A percentile compares a stretch with the other conserved stretches of the same genome.
Conservation (phyloP, 106 monocot genomes). For the Allium cepa region DNA sequence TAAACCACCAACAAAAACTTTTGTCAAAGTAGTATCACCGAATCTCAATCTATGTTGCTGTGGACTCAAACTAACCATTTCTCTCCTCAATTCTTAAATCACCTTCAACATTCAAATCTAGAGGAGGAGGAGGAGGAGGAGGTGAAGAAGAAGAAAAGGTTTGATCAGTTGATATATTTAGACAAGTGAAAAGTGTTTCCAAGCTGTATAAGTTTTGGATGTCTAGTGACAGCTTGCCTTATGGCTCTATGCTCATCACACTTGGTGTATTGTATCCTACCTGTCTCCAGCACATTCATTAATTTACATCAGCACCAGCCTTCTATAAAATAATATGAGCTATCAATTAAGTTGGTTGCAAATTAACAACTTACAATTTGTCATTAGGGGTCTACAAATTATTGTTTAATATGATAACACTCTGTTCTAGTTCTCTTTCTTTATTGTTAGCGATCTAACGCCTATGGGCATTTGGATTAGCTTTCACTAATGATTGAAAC, state of each 20-base stretch:
- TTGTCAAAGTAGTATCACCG: constrained; percentile 83
- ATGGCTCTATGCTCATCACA: not conserved
- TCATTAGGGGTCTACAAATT: too few species aligned
- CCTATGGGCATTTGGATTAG: too few species aligned
- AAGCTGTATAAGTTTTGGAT: not conserved
- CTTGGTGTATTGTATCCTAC: not conserved
- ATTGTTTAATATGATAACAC: too few species aligned
- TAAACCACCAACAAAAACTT: constrained; percentile 90
- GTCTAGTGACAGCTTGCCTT: not conserved
- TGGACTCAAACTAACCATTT: constrained; percentile 1
- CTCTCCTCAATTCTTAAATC: constrained; percentile 14
- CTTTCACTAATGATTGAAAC: too few species aligned
- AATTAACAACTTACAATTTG: too few species aligned
- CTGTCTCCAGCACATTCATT: not conserved
- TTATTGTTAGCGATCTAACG: too few species aligned
- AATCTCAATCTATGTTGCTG: constrained; percentile 55
- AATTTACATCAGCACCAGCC: too few species aligned
- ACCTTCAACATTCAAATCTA: constrained; percentile 7
- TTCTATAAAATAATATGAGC: too few species aligned
- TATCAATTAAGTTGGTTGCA: too few species aligned
- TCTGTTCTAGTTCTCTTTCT: too few species aligned
- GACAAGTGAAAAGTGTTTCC: not conserved
- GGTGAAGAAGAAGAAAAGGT: not conserved
- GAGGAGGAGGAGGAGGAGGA: constrained; percentile 1
- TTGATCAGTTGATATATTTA: not conserved